These are phyloP conservation scores for Candolleomyces eurysporus DNA, from an alignment of 768 basidiomycete species.

Conservation along the genomic window DNA sequence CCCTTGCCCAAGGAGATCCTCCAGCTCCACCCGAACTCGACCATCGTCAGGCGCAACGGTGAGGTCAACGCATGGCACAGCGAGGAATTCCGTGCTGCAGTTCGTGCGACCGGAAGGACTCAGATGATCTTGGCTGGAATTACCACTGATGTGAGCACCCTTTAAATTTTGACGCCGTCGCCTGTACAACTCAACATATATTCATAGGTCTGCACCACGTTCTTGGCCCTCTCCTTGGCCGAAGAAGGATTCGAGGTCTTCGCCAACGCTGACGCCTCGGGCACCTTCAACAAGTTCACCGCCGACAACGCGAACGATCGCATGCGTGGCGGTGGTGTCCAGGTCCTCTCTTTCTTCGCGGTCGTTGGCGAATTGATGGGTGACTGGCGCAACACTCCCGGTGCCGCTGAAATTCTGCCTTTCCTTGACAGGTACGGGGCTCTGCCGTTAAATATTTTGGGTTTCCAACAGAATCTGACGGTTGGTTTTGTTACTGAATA, in stretches of 20 bases:
- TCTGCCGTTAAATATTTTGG: slow-evolving; percentile 11
- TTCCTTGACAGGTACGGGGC: slow-evolving; percentile 39
- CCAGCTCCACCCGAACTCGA: slow-evolving; percentile 43
- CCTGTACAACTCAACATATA: neutral
- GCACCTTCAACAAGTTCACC: slow-evolving; percentile 36
- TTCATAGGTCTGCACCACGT: slow-evolving; percentile 44
- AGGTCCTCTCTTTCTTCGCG: slow-evolving; percentile 44
- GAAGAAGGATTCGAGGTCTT: slow-evolving; percentile 47
- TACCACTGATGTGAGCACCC: slow-evolving; percentile 39
- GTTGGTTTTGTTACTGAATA: slow-evolving; percentile 4
- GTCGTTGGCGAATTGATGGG: slow-evolving; percentile 46
- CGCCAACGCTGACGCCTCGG: slow-evolving; percentile 47
- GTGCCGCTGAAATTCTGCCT: slow-evolving; percentile 38
- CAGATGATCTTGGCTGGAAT: slow-evolving; percentile 49
- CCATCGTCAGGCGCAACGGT: slow-evolving; percentile 46
- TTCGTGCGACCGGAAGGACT: slow-evolving; percentile 45
- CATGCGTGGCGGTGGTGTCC: slow-evolving; percentile 46
- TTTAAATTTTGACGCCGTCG: neutral
- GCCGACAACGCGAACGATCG: slow-evolving; percentile 46
- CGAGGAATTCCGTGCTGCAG: slow-evolving; percentile 42
- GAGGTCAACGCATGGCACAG: slow-evolving; percentile 55
- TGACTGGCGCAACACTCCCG: slow-evolving; percentile 51
- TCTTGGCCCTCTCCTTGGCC: slow-evolving; percentile 45
- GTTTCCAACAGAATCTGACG: neutral
- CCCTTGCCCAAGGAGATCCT: slow-evolving; percentile 44